Percentiles rank a stretch among this genome's conserved stretches.
Evolutionary conservation across 75 land plant species (phyloP).

Genomic region (Picea glauca): DNA sequence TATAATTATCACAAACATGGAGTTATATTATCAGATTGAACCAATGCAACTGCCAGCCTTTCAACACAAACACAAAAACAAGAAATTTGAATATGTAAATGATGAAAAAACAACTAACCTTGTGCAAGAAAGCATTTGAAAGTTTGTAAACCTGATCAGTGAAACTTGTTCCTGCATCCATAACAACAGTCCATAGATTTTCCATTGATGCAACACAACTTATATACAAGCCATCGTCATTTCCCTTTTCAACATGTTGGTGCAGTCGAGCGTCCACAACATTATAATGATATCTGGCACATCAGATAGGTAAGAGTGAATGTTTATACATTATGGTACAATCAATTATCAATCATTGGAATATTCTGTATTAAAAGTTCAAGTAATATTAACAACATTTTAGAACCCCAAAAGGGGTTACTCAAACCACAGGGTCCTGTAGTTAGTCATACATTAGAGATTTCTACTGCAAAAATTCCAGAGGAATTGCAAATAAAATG

Average conservation of each 20-base stretch:
- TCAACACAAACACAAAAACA: background rate
- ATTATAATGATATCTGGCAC: slow-evolving; percentile 75
- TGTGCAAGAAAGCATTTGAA: slow-evolving; percentile 63
- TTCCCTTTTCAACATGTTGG: slow-evolving; percentile 74
- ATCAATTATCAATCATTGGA: too few relatives aligned
- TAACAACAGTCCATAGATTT: slow-evolving; percentile 72
- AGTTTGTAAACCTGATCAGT: slow-evolving; percentile 65
- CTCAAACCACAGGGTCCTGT: too few relatives aligned
- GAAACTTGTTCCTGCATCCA: slow-evolving; percentile 86
- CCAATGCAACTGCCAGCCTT: background rate
- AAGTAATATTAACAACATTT: too few relatives aligned
- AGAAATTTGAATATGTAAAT: background rate
- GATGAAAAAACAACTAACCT: slow-evolving; percentile 27
- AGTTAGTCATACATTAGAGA: background rate
- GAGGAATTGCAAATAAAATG: background rate
- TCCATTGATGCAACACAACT: slow-evolving; percentile 65
- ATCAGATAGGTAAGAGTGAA: slow-evolving; percentile 3
- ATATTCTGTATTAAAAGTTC: too few relatives aligned
- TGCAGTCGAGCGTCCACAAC: slow-evolving; percentile 66
- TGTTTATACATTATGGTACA: too few relatives aligned
- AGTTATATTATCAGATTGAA: background rate
- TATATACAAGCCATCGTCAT: slow-evolving; percentile 65
- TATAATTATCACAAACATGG: background rate
- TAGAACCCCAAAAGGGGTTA: too few relatives aligned
- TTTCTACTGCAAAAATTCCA: background rate